Evolutionary conservation across 495 filamentous ascomycete genomes (phyloP), one percentile per base, ranked within the genome.

Genomic region (Xylaria flabelliformis): DNA sequence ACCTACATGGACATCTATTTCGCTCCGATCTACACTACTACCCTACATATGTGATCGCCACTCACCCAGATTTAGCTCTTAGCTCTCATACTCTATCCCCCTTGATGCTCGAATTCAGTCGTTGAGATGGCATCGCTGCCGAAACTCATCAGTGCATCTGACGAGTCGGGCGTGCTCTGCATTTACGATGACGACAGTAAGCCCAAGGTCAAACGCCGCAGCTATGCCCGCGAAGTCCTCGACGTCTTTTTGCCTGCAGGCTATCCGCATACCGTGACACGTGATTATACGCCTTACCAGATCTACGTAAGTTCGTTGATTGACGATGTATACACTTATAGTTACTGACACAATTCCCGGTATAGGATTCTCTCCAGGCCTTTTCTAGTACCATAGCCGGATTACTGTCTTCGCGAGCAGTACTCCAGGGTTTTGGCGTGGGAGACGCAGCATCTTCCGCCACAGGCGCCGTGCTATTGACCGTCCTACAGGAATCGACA

Each of bases 301-400:
- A 87, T 78, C 67, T 82, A 78, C 73, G 77, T 79, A 70, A 17
- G 75, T 73, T 62, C 21, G 64, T n/a, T n/a, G n/a, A n/a, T n/a
- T n/a, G n/a, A n/a, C n/a, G n/a, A n/a, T n/a, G n/a, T n/a, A n/a
- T n/a, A n/a, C n/a, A n/a, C n/a, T n/a, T n/a, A n/a, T n/a, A n/a
- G n/a, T n/a, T n/a, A n/a, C n/a, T n/a, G n/a, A n/a, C n/a, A n/a
- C n/a, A n/a, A n/a, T 73, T 76, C 70, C 78, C 9, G 10, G 17
- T 41, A 29, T 41, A 79, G 77, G 96, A 99, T 85, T 97, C 95
- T 0, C 86, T 99, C 7, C 96, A 98, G 82, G 96, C 96, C 42
- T 99, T 99, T 82, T 93, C 93, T 67, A 96, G 93, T 77, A 96
- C 94, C 62, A 97, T 99, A 73, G 94, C 94, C 4, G 92, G 94